phyloP scores from a whole-genome alignment of 2,329 filamentous ascomycete genomes.

The Metarhizium guizhouense region DNA sequence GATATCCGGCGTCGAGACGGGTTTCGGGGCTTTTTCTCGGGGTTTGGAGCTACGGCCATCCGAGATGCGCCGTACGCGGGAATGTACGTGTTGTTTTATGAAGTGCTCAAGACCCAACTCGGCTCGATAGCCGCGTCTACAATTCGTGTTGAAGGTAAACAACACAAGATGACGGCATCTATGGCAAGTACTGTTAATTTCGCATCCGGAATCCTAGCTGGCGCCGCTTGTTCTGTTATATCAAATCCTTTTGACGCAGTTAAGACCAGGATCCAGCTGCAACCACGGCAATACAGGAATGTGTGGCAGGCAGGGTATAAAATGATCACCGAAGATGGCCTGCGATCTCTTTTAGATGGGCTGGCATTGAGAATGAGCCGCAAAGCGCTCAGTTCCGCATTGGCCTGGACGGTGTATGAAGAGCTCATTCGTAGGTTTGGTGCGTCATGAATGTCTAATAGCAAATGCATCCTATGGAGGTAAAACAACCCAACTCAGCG shows the following conservation, averaged over 20 bases:
- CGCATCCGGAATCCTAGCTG: slow-evolving; percentile 69
- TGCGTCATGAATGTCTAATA: neutral
- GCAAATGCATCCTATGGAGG: neutral
- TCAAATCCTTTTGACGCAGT: slow-evolving; percentile 97
- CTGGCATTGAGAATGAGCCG: slow-evolving; percentile 77
- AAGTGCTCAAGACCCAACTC: slow-evolving; percentile 65
- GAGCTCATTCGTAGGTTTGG: slow-evolving; percentile 63
- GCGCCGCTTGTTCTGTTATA: slow-evolving; percentile 72
- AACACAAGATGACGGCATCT: slow-evolving; percentile 19
- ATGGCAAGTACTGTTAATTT: slow-evolving; percentile 68
- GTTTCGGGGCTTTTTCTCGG: slow-evolving; percentile 77
- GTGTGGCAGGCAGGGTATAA: slow-evolving; percentile 65
- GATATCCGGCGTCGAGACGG: slow-evolving; percentile 72
- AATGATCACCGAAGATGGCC: slow-evolving; percentile 77
- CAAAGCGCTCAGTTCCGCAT: slow-evolving; percentile 87
- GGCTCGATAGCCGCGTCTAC: slow-evolving; percentile 13
- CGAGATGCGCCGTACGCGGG: slow-evolving; percentile 96
- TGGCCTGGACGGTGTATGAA: slow-evolving; percentile 97
- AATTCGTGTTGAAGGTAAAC: slow-evolving; percentile 6
- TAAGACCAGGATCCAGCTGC: slow-evolving; percentile 89
- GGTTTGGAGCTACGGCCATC: slow-evolving; percentile 87
- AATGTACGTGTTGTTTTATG: slow-evolving; percentile 89
- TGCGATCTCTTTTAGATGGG: slow-evolving; percentile 75
- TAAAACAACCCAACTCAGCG: neutral
- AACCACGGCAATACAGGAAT: slow-evolving; percentile 75